phyloP scores from a whole-genome alignment of 2,329 filamentous ascomycete species.

The Sphaerulina vaccinii region DNA sequence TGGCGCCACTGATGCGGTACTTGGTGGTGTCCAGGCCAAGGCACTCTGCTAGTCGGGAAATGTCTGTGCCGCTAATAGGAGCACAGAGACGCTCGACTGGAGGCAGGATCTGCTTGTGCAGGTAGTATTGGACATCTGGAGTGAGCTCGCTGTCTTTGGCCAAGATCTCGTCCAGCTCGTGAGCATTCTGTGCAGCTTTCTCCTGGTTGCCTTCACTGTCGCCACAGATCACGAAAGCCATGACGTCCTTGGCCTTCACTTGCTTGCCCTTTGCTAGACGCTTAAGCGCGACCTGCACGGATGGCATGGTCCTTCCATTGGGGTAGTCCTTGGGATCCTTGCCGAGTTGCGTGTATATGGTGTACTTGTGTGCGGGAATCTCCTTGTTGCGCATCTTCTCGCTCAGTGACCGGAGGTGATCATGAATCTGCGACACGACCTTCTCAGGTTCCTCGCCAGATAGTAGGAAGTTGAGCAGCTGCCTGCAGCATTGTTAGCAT shows the following conservation, averaged over 20 bases:
- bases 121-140: constrained; percentile 95
- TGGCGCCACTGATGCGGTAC: constrained; percentile 68
- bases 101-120: constrained; percentile 97
- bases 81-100: constrained; percentile 97
- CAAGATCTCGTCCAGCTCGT: constrained; percentile 78
- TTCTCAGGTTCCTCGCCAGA: constrained; percentile 89
- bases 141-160: constrained; percentile 73
- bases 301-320: constrained; percentile 91
- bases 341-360: constrained; percentile 95
- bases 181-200: constrained; percentile 81
- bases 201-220: constrained; percentile 62
- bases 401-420: constrained; percentile 83
- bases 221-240: constrained; percentile 89
- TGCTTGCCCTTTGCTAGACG: constrained; percentile 83
- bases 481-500: constrained; percentile 44
- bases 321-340: constrained; percentile 93
- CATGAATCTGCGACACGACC: constrained; percentile 85
- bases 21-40: constrained; percentile 87
- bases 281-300: constrained; percentile 90
- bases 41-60: constrained; percentile 85
- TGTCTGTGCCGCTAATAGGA: constrained; percentile 89
- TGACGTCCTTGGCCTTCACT: constrained; percentile 90
- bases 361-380: constrained; percentile 82
- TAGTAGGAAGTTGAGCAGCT: constrained; percentile 88
- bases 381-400: constrained; percentile 78